A percentile compares a stretch with the other conserved stretches of the same genome.
Conservation (phyloP, 2,329 filamentous ascomycete species). For the Calonectria pseudoturangicola region DNA sequence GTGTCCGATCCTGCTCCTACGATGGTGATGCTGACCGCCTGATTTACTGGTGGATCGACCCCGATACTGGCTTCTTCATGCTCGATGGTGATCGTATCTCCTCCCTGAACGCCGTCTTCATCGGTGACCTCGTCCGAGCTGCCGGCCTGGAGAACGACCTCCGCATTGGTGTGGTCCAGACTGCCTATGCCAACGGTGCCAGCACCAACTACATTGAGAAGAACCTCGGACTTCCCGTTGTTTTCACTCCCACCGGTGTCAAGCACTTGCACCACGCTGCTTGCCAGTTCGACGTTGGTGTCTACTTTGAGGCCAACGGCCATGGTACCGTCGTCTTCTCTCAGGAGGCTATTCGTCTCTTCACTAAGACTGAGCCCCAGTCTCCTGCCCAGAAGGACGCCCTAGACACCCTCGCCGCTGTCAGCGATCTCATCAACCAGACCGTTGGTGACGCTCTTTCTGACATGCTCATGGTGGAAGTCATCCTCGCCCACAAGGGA, state of each 20-base stretch:
- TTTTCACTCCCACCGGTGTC: conserved; percentile 95
- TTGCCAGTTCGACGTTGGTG: conserved; percentile 93
- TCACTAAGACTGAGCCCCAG: conserved; percentile 87
- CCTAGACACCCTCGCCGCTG: conserved; percentile 87
- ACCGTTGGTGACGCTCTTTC: conserved; percentile 97
- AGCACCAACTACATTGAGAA: conserved; percentile 94
- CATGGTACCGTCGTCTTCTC: conserved; percentile 98
- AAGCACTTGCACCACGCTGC: conserved; percentile 99
- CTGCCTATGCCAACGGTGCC: conserved; percentile 97
- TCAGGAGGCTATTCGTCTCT: conserved; percentile 84
- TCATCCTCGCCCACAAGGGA: conserved; percentile 94
- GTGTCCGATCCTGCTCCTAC: conserved; percentile 90
- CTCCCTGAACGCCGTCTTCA: conserved; percentile 93
- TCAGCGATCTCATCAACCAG: conserved; percentile 97
- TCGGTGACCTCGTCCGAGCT: conserved; percentile 88
- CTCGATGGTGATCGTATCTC: conserved; percentile 98
- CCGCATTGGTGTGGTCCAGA: conserved; percentile 96
- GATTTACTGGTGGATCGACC: conserved; percentile 94
- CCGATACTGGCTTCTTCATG: conserved; percentile 89
- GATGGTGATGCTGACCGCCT: conserved; percentile 97
- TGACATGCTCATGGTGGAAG: conserved; percentile 96
- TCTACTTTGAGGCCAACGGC: conserved; percentile 99
- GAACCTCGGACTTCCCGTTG: conserved; percentile 89
- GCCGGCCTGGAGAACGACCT: conserved; percentile 87
- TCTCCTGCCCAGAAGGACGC: conserved; percentile 94